A percentile compares a stretch with the other conserved stretches of the same genome.
Conservation (phyloP, 2,329 filamentous ascomycete genomes). For the Drechslerella coelobrocha region DNA sequence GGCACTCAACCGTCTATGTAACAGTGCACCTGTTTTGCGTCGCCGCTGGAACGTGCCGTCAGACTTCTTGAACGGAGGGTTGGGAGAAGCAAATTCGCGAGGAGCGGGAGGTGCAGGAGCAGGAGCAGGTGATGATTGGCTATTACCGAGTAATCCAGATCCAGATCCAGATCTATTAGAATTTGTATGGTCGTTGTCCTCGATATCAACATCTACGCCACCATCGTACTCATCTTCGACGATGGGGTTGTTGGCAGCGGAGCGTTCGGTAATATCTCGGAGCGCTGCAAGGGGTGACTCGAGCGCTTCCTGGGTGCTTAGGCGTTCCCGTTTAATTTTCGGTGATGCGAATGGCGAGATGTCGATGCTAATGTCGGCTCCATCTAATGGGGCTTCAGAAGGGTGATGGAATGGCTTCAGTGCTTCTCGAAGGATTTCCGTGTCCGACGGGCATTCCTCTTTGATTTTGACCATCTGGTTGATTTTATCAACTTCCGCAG, state of each 20-base stretch:
- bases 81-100: constrained; percentile 18
- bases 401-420: constrained; percentile 40
- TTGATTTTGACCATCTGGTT: constrained; percentile 39
- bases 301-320: constrained; percentile 40
- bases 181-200: background rate
- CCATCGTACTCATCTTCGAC: constrained; percentile 12
- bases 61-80: constrained; percentile 18
- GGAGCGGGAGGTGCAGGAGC: constrained; percentile 5
- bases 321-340: constrained; percentile 19
- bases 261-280: constrained; percentile 33
- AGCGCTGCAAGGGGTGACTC: constrained; percentile 23
- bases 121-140: constrained; percentile 29
- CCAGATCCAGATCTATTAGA: constrained; percentile 25
- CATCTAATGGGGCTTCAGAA: constrained; percentile 2
- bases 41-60: constrained; percentile 33
- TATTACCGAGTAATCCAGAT: constrained; percentile 29
- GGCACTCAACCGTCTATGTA: constrained; percentile 24
- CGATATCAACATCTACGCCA: background rate
- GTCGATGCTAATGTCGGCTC: constrained; percentile 30
- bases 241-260: constrained; percentile 14
- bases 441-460: constrained; percentile 35
- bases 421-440: constrained; percentile 25
- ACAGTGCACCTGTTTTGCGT: constrained; percentile 40
- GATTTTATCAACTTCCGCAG: constrained; percentile 24
- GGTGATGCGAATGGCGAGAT: constrained; percentile 32